Percentiles rank a stretch among this genome's conserved stretches.
These are phyloP conservation scores for Stachybotrys chlorohalonatus DNA, from an alignment of 2,329 filamentous ascomycete species.

Conservation along the genomic window DNA sequence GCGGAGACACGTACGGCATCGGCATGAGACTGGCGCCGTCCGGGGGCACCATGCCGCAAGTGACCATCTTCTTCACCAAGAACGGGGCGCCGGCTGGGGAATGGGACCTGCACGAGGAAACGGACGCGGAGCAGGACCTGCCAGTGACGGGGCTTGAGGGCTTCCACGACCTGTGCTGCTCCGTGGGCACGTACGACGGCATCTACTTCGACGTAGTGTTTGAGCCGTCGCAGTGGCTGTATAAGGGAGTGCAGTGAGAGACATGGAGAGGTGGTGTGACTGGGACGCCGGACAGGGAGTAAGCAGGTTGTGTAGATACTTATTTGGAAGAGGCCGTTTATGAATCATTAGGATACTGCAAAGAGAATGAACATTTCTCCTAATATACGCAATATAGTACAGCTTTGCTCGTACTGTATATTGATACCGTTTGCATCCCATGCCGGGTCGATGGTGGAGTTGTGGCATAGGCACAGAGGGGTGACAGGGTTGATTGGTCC, in stretches of 20 bases:
- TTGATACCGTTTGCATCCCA: no score
- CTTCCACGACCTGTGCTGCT: constrained; percentile 59
- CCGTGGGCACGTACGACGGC: constrained; percentile 62
- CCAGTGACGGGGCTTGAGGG: constrained; percentile 62
- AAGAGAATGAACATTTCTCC: no score
- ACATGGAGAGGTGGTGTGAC: background rate
- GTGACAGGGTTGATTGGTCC: background rate
- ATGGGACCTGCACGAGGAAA: constrained; percentile 71
- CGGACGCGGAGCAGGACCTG: constrained; percentile 52
- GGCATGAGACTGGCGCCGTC: constrained; percentile 53
- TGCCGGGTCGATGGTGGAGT: background rate
- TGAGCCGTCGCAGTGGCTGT: constrained; percentile 50
- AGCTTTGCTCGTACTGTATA: no score
- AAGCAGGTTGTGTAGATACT: no score
- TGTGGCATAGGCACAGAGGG: no score
- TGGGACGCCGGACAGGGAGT: no score
- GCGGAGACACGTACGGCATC: constrained; percentile 59
- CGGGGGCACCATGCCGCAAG: constrained; percentile 16
- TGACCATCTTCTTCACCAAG: constrained; percentile 55
- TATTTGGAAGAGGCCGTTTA: no score
- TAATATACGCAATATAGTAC: no score
- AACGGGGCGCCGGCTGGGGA: constrained; percentile 49
- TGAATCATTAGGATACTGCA: no score
- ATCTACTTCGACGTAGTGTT: constrained; percentile 61
- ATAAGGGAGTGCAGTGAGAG: constrained; percentile 14